Conservation (phyloP, 2,329 filamentous ascomycete genomes). For the Paecilomyces niveus region DNA sequence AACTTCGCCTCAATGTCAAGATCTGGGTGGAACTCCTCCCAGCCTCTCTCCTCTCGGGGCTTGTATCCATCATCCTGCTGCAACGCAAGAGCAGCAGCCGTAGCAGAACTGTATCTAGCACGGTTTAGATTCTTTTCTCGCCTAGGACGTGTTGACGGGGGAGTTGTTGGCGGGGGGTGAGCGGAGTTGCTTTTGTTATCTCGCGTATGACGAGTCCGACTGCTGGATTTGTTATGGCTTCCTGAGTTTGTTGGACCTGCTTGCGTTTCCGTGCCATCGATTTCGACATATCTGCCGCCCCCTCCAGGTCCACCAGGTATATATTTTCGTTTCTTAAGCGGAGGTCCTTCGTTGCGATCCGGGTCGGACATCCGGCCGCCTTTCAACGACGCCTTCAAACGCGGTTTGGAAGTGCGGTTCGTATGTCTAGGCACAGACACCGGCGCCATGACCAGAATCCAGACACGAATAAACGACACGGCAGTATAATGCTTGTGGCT, state of each 20-base stretch:
- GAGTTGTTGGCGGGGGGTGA: constrained; percentile 24
- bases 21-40: constrained; percentile 96
- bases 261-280: constrained; percentile 57
- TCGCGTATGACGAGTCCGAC: constrained; percentile 48
- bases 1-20: constrained; percentile 81
- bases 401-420: constrained; percentile 20
- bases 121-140: constrained; percentile 39
- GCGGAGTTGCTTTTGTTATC: constrained; percentile 33
- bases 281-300: constrained; percentile 75
- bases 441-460: constrained; percentile 22
- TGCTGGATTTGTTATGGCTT: constrained; percentile 40
- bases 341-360: constrained; percentile 47
- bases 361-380: constrained; percentile 20
- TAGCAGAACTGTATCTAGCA: constrained; percentile 71
- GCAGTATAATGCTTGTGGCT: background rate
- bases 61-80: constrained; percentile 95
- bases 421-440: constrained; percentile 16
- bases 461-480: background rate
- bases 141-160: constrained; percentile 32
- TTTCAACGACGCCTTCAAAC: constrained; percentile 25
- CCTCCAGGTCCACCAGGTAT: constrained; percentile 81
- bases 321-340: constrained; percentile 67
- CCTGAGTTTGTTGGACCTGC: constrained; percentile 42
- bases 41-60: constrained; percentile 88
- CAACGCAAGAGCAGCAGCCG: constrained; percentile 81